Evolutionary conservation across 2,329 filamentous ascomycete genomes (phyloP).

Genomic region (Ceratocystis eucalypticola): DNA sequence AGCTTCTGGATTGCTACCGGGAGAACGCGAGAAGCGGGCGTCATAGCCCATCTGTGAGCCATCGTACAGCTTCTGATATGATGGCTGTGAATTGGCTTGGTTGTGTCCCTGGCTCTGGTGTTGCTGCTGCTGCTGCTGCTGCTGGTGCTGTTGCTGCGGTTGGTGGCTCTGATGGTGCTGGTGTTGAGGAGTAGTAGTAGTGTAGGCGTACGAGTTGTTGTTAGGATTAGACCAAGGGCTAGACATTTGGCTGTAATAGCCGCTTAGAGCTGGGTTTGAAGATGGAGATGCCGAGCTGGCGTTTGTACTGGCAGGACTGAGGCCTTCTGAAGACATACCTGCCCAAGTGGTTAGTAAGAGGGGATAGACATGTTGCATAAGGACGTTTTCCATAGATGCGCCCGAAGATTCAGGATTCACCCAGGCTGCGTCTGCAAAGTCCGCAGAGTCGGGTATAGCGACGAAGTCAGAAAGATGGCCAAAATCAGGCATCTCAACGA

Average conservation of each 20-base stretch:
- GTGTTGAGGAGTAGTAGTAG: constrained; percentile 29
- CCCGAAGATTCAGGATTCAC: not conserved
- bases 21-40: constrained; percentile 24
- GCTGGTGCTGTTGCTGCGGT: constrained; percentile 17
- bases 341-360: constrained; percentile 10
- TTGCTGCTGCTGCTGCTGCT: constrained; percentile 30
- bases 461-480: too few relatives aligned
- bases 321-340: constrained; percentile 43
- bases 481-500: too few relatives aligned
- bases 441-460: not conserved
- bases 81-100: constrained; percentile 22
- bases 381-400: not conserved
- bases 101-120: constrained; percentile 25
- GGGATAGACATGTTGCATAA: not conserved
- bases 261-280: constrained; percentile 30
- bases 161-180: constrained; percentile 24
- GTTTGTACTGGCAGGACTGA: constrained; percentile 46
- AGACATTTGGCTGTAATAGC: constrained; percentile 39
- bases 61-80: constrained; percentile 14
- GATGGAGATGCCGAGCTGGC: constrained; percentile 46
- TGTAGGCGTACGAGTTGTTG: constrained; percentile 38
- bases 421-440: not conserved
- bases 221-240: constrained; percentile 45
- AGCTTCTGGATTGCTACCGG: constrained; percentile 43
- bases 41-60: constrained; percentile 11